phyloP scores from a whole-genome alignment of 331 rosid genomes.

The Acacia pycnantha region DNA sequence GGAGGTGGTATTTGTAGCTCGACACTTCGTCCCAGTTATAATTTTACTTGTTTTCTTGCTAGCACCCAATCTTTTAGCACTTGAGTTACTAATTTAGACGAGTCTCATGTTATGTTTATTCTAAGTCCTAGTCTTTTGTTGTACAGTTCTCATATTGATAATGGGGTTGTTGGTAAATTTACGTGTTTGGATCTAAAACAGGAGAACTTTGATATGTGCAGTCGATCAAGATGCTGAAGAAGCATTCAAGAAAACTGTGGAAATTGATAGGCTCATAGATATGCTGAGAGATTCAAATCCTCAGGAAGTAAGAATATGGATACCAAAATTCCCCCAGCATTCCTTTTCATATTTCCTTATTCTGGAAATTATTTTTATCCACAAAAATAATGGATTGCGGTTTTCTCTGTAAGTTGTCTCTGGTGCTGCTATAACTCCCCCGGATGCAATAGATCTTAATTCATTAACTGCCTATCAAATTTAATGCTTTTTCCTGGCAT shows the following conservation, averaged over 20 bases:
- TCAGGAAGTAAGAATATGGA: conserved; percentile 44
- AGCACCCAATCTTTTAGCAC: background rate
- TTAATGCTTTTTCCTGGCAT: background rate
- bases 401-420: background rate
- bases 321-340: background rate
- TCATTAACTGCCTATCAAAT: background rate
- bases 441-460: background rate
- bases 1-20: conserved; percentile 32
- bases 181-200: conserved; percentile 78
- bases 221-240: conserved; percentile 85
- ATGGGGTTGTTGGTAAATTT: conserved; percentile 46
- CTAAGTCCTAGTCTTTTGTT: background rate
- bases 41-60: background rate
- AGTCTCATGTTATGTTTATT: background rate
- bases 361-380: background rate
- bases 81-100: background rate
- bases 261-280: conserved; percentile 83
- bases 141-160: conserved; percentile 25
- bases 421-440: background rate
- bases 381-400: background rate
- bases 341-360: background rate
- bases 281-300: conserved; percentile 74
- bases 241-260: conserved; percentile 87
- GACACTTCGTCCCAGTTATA: background rate
- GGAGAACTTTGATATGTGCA: conserved; percentile 94